A percentile compares a stretch with the other conserved stretches of the same genome.
Conservation (phyloP, 1,284 basidiomycete species). For the Ustilago cynodontis region DNA sequence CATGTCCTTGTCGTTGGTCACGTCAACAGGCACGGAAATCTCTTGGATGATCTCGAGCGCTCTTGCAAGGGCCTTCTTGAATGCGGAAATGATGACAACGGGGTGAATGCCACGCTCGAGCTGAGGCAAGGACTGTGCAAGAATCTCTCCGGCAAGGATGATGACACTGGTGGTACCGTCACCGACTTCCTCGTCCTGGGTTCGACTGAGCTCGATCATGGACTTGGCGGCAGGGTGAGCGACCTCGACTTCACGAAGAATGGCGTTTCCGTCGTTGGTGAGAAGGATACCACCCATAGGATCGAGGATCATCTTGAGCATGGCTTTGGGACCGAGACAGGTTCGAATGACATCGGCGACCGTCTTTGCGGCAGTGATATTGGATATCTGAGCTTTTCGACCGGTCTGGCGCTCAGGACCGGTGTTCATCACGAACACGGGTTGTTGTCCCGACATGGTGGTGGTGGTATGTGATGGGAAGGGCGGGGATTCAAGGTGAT, state of each 20-base stretch:
- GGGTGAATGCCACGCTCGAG: constrained; percentile 97
- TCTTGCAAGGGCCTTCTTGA: constrained; percentile 93
- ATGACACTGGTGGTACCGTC: constrained; percentile 98
- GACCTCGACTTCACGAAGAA: constrained; percentile 96
- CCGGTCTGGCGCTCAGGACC: constrained; percentile 93
- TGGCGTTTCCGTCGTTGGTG: constrained; percentile 98
- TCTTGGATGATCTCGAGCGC: constrained; percentile 87
- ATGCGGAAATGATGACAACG: constrained; percentile 97
- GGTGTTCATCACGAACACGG: constrained; percentile 74
- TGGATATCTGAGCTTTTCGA: constrained; percentile 94
- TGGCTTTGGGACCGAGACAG: constrained; percentile 95
- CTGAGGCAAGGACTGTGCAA: constrained; percentile 92
- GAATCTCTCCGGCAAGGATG: constrained; percentile 97
- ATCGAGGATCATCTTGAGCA: constrained; percentile 99
- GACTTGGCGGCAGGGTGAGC: constrained; percentile 98
- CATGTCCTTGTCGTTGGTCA: constrained; percentile 89
- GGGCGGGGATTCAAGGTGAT: too few relatives aligned
- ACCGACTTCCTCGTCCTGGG: constrained; percentile 98
- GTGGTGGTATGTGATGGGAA: constrained; percentile 2
- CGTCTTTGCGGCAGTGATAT: constrained; percentile 98
- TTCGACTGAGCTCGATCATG: constrained; percentile 97
- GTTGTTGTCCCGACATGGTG: constrained; percentile 68
- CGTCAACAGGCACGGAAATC: constrained; percentile 91
- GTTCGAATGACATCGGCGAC: constrained; percentile 99
- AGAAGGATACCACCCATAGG: constrained; percentile 72